Base-by-base conservation (phyloP, 805 yeast genomes). In the Candida maltosa region DNA sequence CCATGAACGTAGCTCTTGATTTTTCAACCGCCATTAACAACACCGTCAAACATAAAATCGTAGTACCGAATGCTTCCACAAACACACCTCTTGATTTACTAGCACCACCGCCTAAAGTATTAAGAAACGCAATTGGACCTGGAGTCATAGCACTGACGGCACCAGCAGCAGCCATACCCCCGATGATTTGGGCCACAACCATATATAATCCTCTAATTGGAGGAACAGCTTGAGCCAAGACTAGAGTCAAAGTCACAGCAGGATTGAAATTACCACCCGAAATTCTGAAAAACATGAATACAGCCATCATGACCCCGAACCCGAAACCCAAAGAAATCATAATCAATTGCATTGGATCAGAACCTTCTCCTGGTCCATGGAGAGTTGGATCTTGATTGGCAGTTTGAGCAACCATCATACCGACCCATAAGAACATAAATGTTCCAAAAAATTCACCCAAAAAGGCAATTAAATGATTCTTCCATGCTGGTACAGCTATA, bases 221-320 rank as follows among this genome's bases (percentile, higher is more conserved):
- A 27, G 87, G 74, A 41, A 83, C 72, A 37, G 87, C 91, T 44
- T 84, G 74, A 15, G 85, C 81, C 29, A 83, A 63, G n/a, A 78
- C 73, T 54, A 87, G 66, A 19, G 88, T 66, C 26, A 85, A 68
- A 16, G 95, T 81, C 27, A 87, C 95, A 33, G 93, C 91, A 9
- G 96, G 96, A 68, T 87, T 87, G 57, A 87, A 74, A 66, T 84
- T 85, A 68, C 93, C 95, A 52, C 95, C 95, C 26, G 93, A 83
- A 41, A 87, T 76, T 58, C 87, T 75, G 66, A 71, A 80, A 51
- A 83, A 77, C 49, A 78, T 61, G 50, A 78, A 76, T 32, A 83
- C 85, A 48, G 75, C 77, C 46, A 83, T 80, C 78, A 83, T 75
- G 37, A 87, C 87, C 48, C 87, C 81, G 53, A 84, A 83, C 46